A percentile compares a stretch with the other conserved stretches of the same genome.
phyloP scores from a whole-genome alignment of 1,284 basidiomycete species.

The Cryptococcus jaspeensis region DNA sequence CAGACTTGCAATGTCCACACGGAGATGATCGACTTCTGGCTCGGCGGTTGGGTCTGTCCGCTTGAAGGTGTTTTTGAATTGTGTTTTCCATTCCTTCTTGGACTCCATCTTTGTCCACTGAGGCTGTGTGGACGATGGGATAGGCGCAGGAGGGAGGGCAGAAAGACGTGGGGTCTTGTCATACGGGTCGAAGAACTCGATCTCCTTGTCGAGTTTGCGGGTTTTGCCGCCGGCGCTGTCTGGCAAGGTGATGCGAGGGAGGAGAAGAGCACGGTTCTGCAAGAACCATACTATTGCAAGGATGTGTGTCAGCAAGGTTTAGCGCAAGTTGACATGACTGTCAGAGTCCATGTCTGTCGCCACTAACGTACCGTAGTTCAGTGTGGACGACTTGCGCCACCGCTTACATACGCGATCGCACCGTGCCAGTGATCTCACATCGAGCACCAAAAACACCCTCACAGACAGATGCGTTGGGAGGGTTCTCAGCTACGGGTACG shows the following conservation, averaged over 20 bases:
- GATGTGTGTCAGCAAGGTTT: not conserved
- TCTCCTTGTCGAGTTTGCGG: slow-evolving; percentile 51
- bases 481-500: slow-evolving; percentile 55
- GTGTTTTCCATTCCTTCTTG: slow-evolving; percentile 44
- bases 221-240: slow-evolving; percentile 35
- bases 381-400: slow-evolving; percentile 80
- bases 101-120: slow-evolving; percentile 53
- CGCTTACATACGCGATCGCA: slow-evolving; percentile 77
- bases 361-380: slow-evolving; percentile 73
- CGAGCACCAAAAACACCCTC: slow-evolving; percentile 66
- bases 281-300: slow-evolving; percentile 77
- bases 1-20: slow-evolving; percentile 46
- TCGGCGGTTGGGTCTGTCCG: slow-evolving; percentile 36
- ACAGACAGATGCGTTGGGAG: slow-evolving; percentile 79
- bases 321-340: not conserved
- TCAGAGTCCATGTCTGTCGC: not conserved
- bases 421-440: slow-evolving; percentile 66
- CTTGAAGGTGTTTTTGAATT: slow-evolving; percentile 42
- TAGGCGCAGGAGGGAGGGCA: slow-evolving; percentile 53
- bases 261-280: slow-evolving; percentile 54
- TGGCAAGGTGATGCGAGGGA: slow-evolving; percentile 50
- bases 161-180: slow-evolving; percentile 53
- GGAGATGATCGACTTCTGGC: slow-evolving; percentile 37
- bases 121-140: slow-evolving; percentile 51
- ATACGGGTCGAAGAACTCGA: slow-evolving; percentile 51